Base-by-base conservation (phyloP, 352 stramenopile genomes). In the Pythium sukuiense region DNA sequence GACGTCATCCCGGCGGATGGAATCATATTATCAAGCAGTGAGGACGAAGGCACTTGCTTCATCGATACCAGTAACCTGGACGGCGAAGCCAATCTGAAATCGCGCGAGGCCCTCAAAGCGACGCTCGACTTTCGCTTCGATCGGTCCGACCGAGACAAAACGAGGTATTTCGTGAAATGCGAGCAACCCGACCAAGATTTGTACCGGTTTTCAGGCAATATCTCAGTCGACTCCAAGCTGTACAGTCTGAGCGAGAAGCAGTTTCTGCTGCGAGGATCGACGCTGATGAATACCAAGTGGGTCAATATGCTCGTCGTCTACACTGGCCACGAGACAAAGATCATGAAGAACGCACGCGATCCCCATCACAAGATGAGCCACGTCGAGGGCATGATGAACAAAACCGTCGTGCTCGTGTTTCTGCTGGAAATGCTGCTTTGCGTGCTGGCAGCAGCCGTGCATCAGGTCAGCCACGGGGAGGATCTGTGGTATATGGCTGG, bases 1-100 rank as follows among this genome's bases (percentile, higher is more conserved):
- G 88, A 97, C 30, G 69, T 84, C 8, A 91, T 98, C 49, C 93
- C 96, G 3, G 94, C 95, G 0, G 96, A 98, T 69, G 77, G 97
- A 7, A 81, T 98, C 6, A 73, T 98, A 32, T 72, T 99, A 2
- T 78, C 87, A 1, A 92, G 84, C 50, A 90, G 76, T 43, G 88
- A 97, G 61, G 77, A 90, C 6, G 80, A 95, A 29, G 93, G 89
- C 3, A 76, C 73, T 2, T 93, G 85, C 67, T 92, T 89, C 35
- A 88, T 95, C 29, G 87, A 95, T 29, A 94, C 87, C 11, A 91
- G 79, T 55, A 94, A 93, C 50, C 59, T 95, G 46, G 86, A 95
- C 32, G 87, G 87, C 3, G 87, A 95, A 55, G 80, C 85, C 5
- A 93, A 92, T 62, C 55, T 94, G 18, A 95, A 93, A 59, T 76